These are phyloP conservation scores for Garcia nutans DNA, from an alignment of 345 rosid genomes.

Conservation along the genomic window DNA sequence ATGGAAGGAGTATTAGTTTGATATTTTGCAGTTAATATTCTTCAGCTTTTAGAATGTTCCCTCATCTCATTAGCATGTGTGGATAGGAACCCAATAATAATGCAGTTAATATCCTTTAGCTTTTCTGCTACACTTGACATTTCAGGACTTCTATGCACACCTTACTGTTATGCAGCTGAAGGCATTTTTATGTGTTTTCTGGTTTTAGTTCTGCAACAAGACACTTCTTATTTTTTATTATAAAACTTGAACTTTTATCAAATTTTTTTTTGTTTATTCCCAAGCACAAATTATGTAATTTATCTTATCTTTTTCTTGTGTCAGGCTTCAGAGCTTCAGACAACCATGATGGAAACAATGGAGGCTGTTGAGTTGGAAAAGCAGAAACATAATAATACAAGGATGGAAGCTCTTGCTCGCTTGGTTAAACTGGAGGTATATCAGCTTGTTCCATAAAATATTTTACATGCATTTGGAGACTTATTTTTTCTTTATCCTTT, in stretches of 20 bases:
- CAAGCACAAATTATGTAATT: not conserved
- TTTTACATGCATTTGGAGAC: conserved; percentile 12
- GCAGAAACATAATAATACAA: conserved; percentile 90
- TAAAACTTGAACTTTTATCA: not conserved
- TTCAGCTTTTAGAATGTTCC: no score
- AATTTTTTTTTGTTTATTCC: conserved; percentile 12
- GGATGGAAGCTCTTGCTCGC: conserved; percentile 82
- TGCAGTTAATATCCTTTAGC: not conserved
- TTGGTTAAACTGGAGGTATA: conserved; percentile 88
- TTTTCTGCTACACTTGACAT: not conserved
- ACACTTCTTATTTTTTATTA: not conserved
- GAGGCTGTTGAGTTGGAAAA: conserved; percentile 91
- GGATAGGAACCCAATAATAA: not conserved
- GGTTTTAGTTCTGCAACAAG: not conserved
- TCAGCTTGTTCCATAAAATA: conserved; percentile 11
- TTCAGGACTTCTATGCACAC: not conserved
- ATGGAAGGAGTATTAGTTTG: no score
- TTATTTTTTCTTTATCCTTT: not conserved
- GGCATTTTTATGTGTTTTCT: not conserved
- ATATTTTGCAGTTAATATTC: no score
- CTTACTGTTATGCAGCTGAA: not conserved
- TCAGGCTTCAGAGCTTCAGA: conserved; percentile 92
- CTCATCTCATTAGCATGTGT: no score
- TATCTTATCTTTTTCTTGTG: conserved; percentile 24
- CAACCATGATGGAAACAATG: conserved; percentile 88